These are phyloP conservation scores for Blastobotrys illinoisensis DNA, from an alignment of 1,139 yeast species.

Conservation along the genomic window DNA sequence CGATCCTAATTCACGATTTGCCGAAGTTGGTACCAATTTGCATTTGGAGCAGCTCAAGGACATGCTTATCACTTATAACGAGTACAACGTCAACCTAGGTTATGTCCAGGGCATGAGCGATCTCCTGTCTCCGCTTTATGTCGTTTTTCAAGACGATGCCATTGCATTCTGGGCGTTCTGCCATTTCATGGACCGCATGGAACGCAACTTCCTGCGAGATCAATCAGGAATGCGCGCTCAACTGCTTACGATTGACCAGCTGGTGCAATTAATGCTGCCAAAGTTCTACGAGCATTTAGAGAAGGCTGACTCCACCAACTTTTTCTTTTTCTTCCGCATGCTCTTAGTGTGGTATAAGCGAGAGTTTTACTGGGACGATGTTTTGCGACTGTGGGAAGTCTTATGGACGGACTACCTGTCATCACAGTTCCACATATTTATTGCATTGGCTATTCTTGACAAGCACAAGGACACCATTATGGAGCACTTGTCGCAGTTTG, in stretches of 20 bases:
- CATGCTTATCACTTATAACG: constrained; percentile 79
- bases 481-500: constrained; percentile 69
- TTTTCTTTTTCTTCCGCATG: constrained; percentile 94
- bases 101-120: constrained; percentile 99
- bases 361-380: constrained; percentile 78
- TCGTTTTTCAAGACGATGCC: constrained; percentile 68
- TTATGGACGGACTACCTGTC: constrained; percentile 84
- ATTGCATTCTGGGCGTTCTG: constrained; percentile 85
- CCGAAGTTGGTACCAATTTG: constrained; percentile 51
- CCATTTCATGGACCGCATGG: constrained; percentile 91
- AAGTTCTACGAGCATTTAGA: constrained; percentile 74
- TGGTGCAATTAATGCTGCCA: constrained; percentile 86
- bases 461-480: constrained; percentile 77
- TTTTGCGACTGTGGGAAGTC: constrained; percentile 80
- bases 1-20: constrained; percentile 48
- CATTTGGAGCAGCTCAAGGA: constrained; percentile 71
- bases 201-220: constrained; percentile 83
- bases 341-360: constrained; percentile 91
- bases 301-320: constrained; percentile 80
- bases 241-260: constrained; percentile 72
- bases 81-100: constrained; percentile 75
- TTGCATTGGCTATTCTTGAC: constrained; percentile 82
- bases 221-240: constrained; percentile 91
- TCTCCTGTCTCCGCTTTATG: constrained; percentile 79
- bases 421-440: constrained; percentile 80